A percentile compares a stretch with the other conserved stretches of the same genome.
These are phyloP conservation scores for Hypseocharis bilobata DNA, from an alignment of 441 rosid genomes.

Conservation along the genomic window DNA sequence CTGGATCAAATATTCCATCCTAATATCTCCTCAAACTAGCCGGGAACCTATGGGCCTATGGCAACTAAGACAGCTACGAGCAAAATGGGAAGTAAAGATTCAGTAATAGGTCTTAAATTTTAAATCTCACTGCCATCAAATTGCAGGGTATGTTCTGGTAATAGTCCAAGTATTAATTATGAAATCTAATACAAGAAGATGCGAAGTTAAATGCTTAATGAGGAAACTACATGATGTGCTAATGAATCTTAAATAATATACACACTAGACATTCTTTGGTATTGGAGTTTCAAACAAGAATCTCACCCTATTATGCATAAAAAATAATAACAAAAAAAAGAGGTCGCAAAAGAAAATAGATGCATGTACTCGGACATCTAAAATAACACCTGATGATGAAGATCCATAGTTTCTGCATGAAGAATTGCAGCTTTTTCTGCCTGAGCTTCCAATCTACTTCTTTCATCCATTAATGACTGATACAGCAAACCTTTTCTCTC, in stretches of 20 bases:
- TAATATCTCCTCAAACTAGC: background rate
- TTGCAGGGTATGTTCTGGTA: background rate
- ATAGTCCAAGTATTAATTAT: background rate
- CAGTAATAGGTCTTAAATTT: background rate
- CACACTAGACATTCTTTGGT: background rate
- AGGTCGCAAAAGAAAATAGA: constrained; percentile 10
- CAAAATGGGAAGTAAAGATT: background rate
- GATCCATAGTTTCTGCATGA: constrained; percentile 51
- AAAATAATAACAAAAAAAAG: constrained; percentile 10
- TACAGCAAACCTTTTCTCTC: constrained; percentile 55
- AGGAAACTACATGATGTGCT: too few species aligned
- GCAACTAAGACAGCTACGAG: background rate
- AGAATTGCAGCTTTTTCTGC: constrained; percentile 43
- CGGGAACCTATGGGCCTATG: background rate
- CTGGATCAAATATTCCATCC: background rate
- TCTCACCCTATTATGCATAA: background rate
- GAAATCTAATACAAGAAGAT: background rate
- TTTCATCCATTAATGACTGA: constrained; percentile 69
- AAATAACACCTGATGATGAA: constrained; percentile 55
- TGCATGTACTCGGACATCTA: constrained; percentile 1
- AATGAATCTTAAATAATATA: background rate
- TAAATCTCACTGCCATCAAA: background rate
- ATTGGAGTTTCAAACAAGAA: background rate
- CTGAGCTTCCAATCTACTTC: constrained; percentile 55
- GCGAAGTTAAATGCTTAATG: too few species aligned